Conservation (phyloP, 805 yeast genomes). For the Wickerhamiella sergipiensis region DNA sequence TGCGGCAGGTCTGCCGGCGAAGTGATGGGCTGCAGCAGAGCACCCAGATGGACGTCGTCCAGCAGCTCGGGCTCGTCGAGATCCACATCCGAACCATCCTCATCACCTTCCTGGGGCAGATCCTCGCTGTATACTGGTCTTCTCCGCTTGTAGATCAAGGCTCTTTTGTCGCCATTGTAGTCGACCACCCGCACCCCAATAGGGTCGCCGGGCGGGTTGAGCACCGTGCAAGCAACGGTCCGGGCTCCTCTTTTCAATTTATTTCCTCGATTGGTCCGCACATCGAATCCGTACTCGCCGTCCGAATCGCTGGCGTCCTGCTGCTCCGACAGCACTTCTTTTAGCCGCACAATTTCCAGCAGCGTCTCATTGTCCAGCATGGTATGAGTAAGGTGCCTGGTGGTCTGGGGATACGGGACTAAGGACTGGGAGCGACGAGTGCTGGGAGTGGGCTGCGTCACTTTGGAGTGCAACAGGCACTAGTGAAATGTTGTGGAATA, state of each 20-base stretch:
- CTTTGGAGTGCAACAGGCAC: no score
- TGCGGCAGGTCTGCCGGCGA: constrained; percentile 67
- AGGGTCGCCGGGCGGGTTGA: constrained; percentile 20
- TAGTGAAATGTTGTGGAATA: no score
- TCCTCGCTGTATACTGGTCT: constrained; percentile 19
- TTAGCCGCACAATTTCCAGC: constrained; percentile 16
- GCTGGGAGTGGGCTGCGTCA: no score
- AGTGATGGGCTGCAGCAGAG: constrained; percentile 60
- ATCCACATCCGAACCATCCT: constrained; percentile 18
- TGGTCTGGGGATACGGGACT: no score
- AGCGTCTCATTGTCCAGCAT: constrained; percentile 3
- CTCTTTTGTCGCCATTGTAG: constrained; percentile 19
- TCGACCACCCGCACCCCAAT: constrained; percentile 21
- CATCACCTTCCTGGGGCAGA: constrained; percentile 9
- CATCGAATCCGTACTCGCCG: constrained; percentile 20
- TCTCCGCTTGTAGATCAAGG: constrained; percentile 19
- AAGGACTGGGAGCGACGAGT: no score
- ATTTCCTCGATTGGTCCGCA: constrained; percentile 41
- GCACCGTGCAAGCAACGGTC: constrained; percentile 32
- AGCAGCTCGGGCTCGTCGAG: constrained; percentile 32
- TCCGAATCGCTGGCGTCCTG: constrained; percentile 23
- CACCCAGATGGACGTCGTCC: constrained; percentile 36
- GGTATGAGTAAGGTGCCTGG: not conserved
- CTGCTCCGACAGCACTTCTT: constrained; percentile 22
- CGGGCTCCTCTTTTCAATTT: constrained; percentile 40